Percentiles rank a stretch among this genome's conserved stretches.
Conservation (phyloP, 495 filamentous ascomycete genomes). For the Penicillium ucsense region DNA sequence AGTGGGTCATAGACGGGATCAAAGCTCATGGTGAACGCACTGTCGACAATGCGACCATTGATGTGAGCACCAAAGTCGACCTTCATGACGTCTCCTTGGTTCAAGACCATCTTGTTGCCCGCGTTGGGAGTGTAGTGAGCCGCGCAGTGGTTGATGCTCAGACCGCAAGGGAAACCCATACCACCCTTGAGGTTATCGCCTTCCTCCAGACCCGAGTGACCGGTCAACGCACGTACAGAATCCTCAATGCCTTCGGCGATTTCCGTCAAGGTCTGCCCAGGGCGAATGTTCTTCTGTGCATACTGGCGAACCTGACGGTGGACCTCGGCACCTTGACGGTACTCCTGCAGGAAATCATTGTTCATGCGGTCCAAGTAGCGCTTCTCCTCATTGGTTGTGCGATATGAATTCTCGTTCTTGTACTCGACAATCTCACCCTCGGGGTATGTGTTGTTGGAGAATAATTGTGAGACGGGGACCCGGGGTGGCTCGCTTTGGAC, state of each 20-base stretch:
- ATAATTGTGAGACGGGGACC: conserved; percentile 65
- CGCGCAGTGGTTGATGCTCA: conserved; percentile 50
- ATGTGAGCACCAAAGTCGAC: conserved; percentile 60
- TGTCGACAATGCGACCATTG: conserved; percentile 57
- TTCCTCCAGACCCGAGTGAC: conserved; percentile 47
- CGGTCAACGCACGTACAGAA: conserved; percentile 46
- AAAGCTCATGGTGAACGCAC: conserved; percentile 54
- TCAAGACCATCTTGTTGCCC: conserved; percentile 47
- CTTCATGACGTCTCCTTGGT: conserved; percentile 53
- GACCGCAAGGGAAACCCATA: conserved; percentile 54
- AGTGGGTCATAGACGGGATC: conserved; percentile 53
- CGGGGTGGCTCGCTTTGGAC: conserved; percentile 70
- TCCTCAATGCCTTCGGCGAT: conserved; percentile 55
- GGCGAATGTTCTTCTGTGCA: conserved; percentile 45
- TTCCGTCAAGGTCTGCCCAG: conserved; percentile 47
- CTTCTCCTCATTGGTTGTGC: conserved; percentile 81
- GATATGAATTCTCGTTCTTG: conserved; percentile 65
- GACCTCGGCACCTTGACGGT: conserved; percentile 77
- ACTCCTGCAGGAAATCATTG: conserved; percentile 76
- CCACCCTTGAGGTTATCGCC: conserved; percentile 48
- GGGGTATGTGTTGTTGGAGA: conserved; percentile 64
- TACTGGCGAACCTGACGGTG: conserved; percentile 53
- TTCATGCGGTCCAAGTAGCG: conserved; percentile 75
- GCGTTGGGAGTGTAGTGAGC: conserved; percentile 58
- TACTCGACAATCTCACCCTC: conserved; percentile 74